Evolutionary conservation across 208 protist genomes (phyloP).

Genomic region (Acanthamoeba quina): DNA sequence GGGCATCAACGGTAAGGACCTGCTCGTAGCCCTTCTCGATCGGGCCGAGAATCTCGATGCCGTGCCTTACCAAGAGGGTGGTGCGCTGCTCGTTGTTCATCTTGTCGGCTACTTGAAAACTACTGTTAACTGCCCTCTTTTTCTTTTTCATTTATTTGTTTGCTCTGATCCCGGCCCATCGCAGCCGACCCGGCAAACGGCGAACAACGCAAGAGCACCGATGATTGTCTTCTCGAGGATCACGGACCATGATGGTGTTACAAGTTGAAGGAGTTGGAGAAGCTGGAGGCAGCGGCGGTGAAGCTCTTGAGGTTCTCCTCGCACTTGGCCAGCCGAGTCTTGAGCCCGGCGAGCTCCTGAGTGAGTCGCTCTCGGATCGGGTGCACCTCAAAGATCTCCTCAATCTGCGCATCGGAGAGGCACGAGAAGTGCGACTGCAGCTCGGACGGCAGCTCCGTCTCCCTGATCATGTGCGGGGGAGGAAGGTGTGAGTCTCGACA

Average conservation of each 20-base stretch:
- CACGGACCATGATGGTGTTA: not conserved
- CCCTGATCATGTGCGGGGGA: not conserved
- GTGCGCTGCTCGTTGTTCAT: conserved; percentile 9
- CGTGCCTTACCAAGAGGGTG: not conserved
- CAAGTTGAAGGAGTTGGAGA: conserved; percentile 63
- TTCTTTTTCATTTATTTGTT: not conserved
- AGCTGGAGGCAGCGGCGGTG: conserved; percentile 64
- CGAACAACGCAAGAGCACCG: not conserved
- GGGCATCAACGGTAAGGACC: conserved; percentile 12
- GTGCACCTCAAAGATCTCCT: conserved; percentile 85
- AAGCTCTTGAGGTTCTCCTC: conserved; percentile 82
- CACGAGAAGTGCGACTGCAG: conserved; percentile 80
- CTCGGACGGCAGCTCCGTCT: conserved; percentile 81
- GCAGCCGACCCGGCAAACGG: not conserved
- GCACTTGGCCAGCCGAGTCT: conserved; percentile 76
- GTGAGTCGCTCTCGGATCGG: conserved; percentile 76
- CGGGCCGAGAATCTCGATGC: conserved; percentile 10
- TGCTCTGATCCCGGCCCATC: not conserved
- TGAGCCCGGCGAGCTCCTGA: conserved; percentile 79
- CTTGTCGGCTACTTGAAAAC: not conserved
- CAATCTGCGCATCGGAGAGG: conserved; percentile 77
- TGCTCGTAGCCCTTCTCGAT: not conserved
- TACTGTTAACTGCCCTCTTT: not conserved
- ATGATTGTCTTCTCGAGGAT: not conserved
- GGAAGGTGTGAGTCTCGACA: not conserved